phyloP scores from a whole-genome alignment of 2,329 filamentous ascomycete species.

The Nemania sp. region DNA sequence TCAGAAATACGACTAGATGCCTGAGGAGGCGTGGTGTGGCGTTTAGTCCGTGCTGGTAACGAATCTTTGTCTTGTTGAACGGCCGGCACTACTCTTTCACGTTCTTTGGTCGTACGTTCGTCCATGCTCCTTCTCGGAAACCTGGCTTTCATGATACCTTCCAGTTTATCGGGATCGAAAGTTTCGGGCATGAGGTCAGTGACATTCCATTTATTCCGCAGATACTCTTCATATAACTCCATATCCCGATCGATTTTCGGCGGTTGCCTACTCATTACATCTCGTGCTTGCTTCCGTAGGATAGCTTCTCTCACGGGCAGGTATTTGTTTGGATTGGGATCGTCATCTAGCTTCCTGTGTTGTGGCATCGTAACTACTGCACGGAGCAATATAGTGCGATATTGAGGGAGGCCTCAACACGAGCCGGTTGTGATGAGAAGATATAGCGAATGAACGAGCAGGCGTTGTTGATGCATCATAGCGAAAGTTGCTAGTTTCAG shows the following conservation, averaged over 20 bases:
- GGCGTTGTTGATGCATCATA: neutral
- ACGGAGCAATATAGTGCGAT: neutral
- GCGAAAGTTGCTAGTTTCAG: neutral
- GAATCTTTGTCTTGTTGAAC: neutral
- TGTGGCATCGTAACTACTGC: neutral
- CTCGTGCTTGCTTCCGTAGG: neutral
- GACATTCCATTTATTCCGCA: slow-evolving; percentile 35
- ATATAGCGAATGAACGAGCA: neutral
- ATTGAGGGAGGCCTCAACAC: neutral
- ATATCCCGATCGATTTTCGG: slow-evolving; percentile 18
- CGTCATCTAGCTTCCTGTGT: neutral
- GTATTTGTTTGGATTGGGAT: neutral
- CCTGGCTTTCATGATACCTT: slow-evolving; percentile 15
- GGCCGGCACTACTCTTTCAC: neutral
- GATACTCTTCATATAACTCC: slow-evolving; percentile 23
- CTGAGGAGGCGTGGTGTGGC: neutral
- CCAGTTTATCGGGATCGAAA: slow-evolving; percentile 37
- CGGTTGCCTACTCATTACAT: neutral
- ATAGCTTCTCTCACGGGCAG: slow-evolving; percentile 16
- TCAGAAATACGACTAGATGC: neutral
- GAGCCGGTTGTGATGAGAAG: neutral
- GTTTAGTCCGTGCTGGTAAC: neutral
- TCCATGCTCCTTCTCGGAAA: neutral
- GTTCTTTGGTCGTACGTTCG: neutral
- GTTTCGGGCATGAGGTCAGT: slow-evolving; percentile 30